Base-by-base conservation (phyloP, 306 rosid genomes). In the Cyclanthera cordifolia region DNA sequence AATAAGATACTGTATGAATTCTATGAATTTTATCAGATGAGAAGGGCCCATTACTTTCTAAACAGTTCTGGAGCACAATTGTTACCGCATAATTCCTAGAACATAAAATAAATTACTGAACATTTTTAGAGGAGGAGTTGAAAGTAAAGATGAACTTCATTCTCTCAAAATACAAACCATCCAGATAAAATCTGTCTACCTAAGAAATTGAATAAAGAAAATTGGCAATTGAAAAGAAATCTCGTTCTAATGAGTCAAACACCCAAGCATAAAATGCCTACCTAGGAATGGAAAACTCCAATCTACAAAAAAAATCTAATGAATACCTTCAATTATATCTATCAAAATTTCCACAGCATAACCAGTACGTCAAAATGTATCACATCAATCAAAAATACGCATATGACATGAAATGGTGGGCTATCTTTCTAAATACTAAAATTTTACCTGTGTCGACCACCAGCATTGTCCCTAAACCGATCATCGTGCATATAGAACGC, bases 401-500 rank as follows among this genome's bases (percentile, higher is more conserved):
- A 60, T n/a, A 32, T 19, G 4, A n/a, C n/a, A n/a, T n/a, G n/a
- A 28, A 14, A 47, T 25, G 32, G 34, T 16, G 39, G 71, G 24
- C 8, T 7, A 45, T 14, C 53, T 27, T 45, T 69, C 23, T 2
- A 52, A 43, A 53, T 55, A 53, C 12, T 6, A 70, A 20, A 75
- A 60, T 17, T 56, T 79, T 73, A 89, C 97, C 97, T 88, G 77
- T 77, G 80, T 71, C 96, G 85, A 30, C 86, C 91, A 67, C 85
- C 88, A 4, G 88, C 76, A 84, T 74, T 88, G 76, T 87, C 97
- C 84, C 95, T 82, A 56, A 91, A 91, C 32, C 97, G 85, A 48
- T 91, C 97, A 69, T 91, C 97, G 14, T 91, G 97, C 97, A 91
- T 91, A 76, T 91, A 91, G 71, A 91, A 91, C 1, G 96, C 97